phyloP scores from a whole-genome alignment of 2,329 filamentous ascomycete species.

The Trichophyton benhamiae region DNA sequence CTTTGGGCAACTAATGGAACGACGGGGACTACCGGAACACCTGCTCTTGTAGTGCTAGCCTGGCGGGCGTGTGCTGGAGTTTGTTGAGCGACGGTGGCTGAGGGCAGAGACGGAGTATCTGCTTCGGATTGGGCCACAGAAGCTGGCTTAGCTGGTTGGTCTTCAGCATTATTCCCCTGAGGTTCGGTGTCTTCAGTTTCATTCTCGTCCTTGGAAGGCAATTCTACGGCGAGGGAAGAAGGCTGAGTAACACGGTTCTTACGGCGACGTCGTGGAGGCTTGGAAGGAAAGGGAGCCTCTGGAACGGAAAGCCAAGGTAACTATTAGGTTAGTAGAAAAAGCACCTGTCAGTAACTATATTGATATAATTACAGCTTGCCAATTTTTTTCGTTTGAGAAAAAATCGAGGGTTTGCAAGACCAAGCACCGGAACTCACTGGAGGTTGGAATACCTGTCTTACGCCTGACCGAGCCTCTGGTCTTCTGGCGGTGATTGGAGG shows the following conservation, averaged over 20 bases:
- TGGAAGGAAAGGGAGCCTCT: conserved; percentile 42
- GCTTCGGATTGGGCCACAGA: conserved; percentile 44
- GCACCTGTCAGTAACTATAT: conserved; percentile 10
- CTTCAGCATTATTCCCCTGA: conserved; percentile 32
- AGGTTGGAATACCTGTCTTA: conserved; percentile 14
- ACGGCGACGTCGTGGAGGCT: conserved; percentile 37
- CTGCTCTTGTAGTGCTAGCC: conserved; percentile 34
- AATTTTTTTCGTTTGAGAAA: not conserved
- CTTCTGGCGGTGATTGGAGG: conserved; percentile 16
- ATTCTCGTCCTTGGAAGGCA: conserved; percentile 37
- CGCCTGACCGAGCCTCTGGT: conserved; percentile 12
- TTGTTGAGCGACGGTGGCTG: conserved; percentile 17
- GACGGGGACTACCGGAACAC: conserved; percentile 38
- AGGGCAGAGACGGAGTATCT: conserved; percentile 40
- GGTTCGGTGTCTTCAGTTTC: conserved; percentile 29
- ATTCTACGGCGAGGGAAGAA: conserved; percentile 31
- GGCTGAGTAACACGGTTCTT: conserved; percentile 26
- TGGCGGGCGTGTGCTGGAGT: conserved; percentile 23
- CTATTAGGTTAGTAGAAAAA: conserved; percentile 19
- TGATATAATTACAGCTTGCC: not conserved
- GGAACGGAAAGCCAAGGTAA: conserved; percentile 50
- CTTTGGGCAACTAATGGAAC: conserved; percentile 33
- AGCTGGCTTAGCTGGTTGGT: not conserved
- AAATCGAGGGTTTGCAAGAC: not conserved
- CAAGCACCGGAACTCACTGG: conserved; percentile 21